Evolutionary conservation across 2,329 filamentous ascomycete species (phyloP).

Genomic region (Dichotomopilus funicola): DNA sequence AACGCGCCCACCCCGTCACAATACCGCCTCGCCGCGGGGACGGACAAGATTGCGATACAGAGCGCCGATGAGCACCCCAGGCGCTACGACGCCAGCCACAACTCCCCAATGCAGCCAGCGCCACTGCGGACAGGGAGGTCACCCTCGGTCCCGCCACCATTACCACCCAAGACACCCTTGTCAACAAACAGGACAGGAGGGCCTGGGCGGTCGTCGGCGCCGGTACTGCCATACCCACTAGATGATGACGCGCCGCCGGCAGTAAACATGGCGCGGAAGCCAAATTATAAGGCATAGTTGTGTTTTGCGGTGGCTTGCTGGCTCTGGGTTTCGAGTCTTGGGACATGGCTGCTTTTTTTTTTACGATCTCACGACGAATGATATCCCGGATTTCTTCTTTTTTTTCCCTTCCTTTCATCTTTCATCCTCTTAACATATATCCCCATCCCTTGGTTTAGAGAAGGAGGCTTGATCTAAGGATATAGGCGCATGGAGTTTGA

Average conservation of each 20-base stretch:
- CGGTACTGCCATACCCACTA: conserved; percentile 67
- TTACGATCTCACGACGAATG: conserved; percentile 4
- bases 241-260: conserved; percentile 73
- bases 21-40: conserved; percentile 51
- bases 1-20: conserved; percentile 52
- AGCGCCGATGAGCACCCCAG: conserved; percentile 52
- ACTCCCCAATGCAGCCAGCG: conserved; percentile 22
- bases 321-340: background rate
- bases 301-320: background rate
- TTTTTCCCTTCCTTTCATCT: background rate
- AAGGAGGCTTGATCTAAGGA: background rate
- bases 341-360: background rate
- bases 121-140: conserved; percentile 46
- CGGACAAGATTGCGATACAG: conserved; percentile 63
- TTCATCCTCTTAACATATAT: too few species aligned
- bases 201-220: conserved; percentile 27
- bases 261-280: conserved; percentile 82
- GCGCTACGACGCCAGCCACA: conserved; percentile 25
- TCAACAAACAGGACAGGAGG: conserved; percentile 39
- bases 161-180: conserved; percentile 73
- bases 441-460: too few species aligned
- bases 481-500: conserved; percentile 2
- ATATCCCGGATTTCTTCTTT: conserved; percentile 4
- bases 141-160: conserved; percentile 64
- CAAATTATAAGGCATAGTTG: conserved; percentile 51